Percentiles rank a stretch among this genome's conserved stretches.
Conservation (phyloP, 495 filamentous ascomycete genomes). For the Xylaria telfairii region DNA sequence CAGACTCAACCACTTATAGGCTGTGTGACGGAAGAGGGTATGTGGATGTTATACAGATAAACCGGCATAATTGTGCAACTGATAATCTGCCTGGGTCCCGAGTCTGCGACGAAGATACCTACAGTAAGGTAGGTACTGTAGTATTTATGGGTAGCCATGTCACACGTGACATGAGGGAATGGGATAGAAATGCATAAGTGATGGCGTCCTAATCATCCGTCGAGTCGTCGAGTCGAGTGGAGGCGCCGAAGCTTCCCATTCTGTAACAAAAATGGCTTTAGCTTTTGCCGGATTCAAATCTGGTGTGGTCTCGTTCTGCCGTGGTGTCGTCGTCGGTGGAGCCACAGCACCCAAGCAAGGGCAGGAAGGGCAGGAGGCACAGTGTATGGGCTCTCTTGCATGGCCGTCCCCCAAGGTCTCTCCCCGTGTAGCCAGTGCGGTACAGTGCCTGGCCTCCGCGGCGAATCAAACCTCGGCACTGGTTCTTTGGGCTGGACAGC, state of each 20-base stretch:
- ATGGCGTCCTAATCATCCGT: constrained; percentile 2
- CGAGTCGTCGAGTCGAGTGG: constrained; percentile 1
- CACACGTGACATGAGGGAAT: constrained; percentile 3
- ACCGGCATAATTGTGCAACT: neutral
- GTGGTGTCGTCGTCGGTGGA: constrained; percentile 22
- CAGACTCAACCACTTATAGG: neutral
- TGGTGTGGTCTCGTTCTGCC: constrained; percentile 18
- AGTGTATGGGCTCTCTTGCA: constrained; percentile 19
- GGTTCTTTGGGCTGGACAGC: constrained; percentile 12
- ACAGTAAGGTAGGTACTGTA: neutral
- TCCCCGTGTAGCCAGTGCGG: constrained; percentile 23
- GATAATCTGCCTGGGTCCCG: neutral
- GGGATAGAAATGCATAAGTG: neutral
- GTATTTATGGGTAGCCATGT: neutral
- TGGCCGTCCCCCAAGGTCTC: constrained; percentile 2
- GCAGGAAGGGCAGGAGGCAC: constrained; percentile 27
- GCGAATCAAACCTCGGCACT: neutral
- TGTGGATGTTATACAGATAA: neutral
- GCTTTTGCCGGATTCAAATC: constrained; percentile 18
- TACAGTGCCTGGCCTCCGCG: neutral
- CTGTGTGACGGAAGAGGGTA: neutral
- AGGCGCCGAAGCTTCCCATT: constrained; percentile 5
- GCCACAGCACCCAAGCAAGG: constrained; percentile 3
- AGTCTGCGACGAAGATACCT: neutral
- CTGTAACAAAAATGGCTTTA: constrained; percentile 17